Evolutionary conservation across 805 yeast genomes (phyloP).

Genomic region (Cyberlindnera xylosilytica): DNA sequence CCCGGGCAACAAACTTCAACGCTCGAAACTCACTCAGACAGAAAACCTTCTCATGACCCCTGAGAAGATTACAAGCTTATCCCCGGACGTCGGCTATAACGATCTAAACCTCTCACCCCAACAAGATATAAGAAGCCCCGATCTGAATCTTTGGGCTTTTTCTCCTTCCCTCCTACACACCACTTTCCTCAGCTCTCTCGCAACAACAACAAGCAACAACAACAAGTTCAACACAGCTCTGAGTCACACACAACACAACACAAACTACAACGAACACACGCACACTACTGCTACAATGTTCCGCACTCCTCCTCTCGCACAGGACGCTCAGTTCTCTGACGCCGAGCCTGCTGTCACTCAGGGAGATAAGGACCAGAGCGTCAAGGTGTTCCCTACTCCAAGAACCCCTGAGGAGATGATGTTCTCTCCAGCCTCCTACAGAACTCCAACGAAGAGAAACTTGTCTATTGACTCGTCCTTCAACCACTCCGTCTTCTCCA

Average conservation of each 20-base stretch:
- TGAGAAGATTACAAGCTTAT: too few relatives aligned
- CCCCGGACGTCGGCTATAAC: too few relatives aligned
- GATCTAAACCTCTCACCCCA: neutral
- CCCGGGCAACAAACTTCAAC: too few relatives aligned
- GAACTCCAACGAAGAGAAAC: slow-evolving; percentile 2
- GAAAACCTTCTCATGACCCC: too few relatives aligned
- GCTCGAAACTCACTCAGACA: too few relatives aligned
- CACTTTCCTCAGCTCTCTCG: neutral
- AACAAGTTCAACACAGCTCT: too few relatives aligned
- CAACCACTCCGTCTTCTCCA: slow-evolving; percentile 2
- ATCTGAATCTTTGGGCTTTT: neutral
- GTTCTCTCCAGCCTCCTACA: neutral
- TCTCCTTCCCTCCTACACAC: neutral
- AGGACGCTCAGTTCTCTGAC: neutral
- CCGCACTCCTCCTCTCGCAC: neutral
- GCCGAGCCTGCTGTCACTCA: neutral
- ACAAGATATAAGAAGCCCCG: neutral
- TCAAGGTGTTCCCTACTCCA: slow-evolving; percentile 3
- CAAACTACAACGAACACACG: neutral
- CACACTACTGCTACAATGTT: neutral
- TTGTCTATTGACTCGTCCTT: slow-evolving; percentile 1
- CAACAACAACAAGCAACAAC: too few relatives aligned
- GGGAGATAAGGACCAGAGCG: too few relatives aligned
- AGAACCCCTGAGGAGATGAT: neutral
- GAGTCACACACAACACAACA: neutral